Evolutionary conservation across 1,284 basidiomycete genomes (phyloP), one percentile per base, ranked within the genome.

Genomic region (Austroboletus niveus): DNA sequence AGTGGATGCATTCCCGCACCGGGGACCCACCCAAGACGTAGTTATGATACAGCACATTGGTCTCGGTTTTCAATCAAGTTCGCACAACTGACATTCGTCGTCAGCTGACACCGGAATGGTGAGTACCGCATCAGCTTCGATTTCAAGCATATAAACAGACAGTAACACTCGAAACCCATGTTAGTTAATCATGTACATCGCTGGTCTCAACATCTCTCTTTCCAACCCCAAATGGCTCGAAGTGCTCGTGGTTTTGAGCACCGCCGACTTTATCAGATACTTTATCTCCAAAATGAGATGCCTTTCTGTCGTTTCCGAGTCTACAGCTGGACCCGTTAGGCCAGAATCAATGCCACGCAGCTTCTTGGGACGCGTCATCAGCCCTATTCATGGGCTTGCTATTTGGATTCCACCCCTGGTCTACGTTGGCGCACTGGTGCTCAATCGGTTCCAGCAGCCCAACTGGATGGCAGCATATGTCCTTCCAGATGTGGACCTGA

Each of bases 401-500:
- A 41, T 40, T 1, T 46, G 51, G 20, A 6, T 56, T 17, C 56
- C 58, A 1, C 61, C 65, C n/a, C 4, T 61, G 9, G 36, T 59
- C 8, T 69, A 63, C 29, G 34, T 62, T 10, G 47, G 49, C 14
- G 59, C 54, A 2, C 42, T 69, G 31, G 41, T 32, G 1, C 47
- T 60, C 36, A 69, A 64, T 40, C 40, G 53, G 17, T 54, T 70
- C 38, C 48, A 51, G 10, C 66, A 57, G 35, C 66, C 68, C 2
- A 49, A 48, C 1, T 71, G 70, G 71, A 58, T 68, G 48, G 41
- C 45, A 15, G 51, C 36, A n/a, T 55, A 56, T 34, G 50, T 57
- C 1, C 45, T 70, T 12, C 52, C 60, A 1, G 9, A 35, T 2
- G 55, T 51, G 15, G 53, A 24, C 22, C 22, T 24, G 22, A 24